phyloP scores from a whole-genome alignment of 1,139 yeast genomes.

The Geotrichum candidum region DNA sequence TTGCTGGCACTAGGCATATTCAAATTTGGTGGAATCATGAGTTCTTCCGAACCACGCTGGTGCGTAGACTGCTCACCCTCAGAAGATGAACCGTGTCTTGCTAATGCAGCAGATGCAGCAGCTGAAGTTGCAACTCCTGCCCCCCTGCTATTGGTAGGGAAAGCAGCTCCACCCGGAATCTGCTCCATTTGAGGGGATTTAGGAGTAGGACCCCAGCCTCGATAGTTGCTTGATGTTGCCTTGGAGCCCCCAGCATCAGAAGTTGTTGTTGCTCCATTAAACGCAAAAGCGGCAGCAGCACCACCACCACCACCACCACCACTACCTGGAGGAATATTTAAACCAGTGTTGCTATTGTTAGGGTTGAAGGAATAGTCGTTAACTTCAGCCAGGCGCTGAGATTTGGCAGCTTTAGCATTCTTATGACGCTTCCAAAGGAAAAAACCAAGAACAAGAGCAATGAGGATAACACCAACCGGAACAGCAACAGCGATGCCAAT shows the following conservation, averaged over 20 bases:
- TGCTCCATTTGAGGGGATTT: slow-evolving; percentile 16
- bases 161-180: neutral
- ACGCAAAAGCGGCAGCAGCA: neutral
- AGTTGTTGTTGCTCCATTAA: slow-evolving; percentile 2
- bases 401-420: slow-evolving; percentile 10
- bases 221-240: slow-evolving; percentile 10
- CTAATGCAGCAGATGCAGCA: slow-evolving; percentile 3
- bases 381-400: slow-evolving; percentile 18
- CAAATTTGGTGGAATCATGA: neutral
- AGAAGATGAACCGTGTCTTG: slow-evolving; percentile 3
- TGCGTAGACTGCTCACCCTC: neutral
- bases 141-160: neutral
- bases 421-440: slow-evolving; percentile 15
- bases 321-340: neutral
- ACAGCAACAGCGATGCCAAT: slow-evolving; percentile 18
- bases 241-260: neutral
- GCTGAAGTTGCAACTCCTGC: neutral
- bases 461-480: slow-evolving; percentile 14
- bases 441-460: slow-evolving; percentile 10
- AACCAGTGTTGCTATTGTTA: slow-evolving; percentile 4
- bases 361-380: slow-evolving; percentile 18
- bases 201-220: slow-evolving; percentile 20
- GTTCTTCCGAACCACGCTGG: slow-evolving; percentile 3
- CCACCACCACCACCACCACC: slow-evolving; percentile 1
- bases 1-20: neutral